phyloP scores from a whole-genome alignment of 1,284 basidiomycete species.

The Fomitopsis schrenkii region DNA sequence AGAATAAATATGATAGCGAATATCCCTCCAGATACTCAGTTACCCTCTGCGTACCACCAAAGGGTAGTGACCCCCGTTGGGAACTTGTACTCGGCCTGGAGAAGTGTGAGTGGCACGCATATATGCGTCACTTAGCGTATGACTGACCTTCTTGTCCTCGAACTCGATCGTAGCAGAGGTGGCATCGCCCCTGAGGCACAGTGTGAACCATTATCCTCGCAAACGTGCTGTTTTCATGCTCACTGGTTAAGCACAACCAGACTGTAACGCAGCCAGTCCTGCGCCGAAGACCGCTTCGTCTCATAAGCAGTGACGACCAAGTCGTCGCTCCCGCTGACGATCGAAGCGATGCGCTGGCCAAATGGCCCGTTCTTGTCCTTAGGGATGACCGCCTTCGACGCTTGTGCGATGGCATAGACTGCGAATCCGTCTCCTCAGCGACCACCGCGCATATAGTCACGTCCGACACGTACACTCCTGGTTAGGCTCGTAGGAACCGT shows the following conservation, averaged over 20 bases:
- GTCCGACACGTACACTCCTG: conserved; percentile 61
- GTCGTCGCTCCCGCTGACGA: conserved; percentile 58
- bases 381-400: conserved; percentile 67
- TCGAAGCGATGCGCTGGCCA: conserved; percentile 61
- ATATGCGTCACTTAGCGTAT: neutral
- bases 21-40: neutral
- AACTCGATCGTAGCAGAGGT: conserved; percentile 67
- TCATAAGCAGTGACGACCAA: conserved; percentile 62
- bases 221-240: neutral
- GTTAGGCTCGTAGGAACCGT: conserved; percentile 58
- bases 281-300: conserved; percentile 47
- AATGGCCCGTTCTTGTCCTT: conserved; percentile 64
- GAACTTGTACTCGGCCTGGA: conserved; percentile 59
- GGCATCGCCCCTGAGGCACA: conserved; percentile 43
- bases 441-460: conserved; percentile 29
- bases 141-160: conserved; percentile 54
- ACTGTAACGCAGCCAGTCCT: conserved; percentile 61
- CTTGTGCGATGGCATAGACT: conserved; percentile 75
- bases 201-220: conserved; percentile 1
- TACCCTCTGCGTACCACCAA: conserved; percentile 38
- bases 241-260: conserved; percentile 62
- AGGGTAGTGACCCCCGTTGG: conserved; percentile 56
- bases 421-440: conserved; percentile 15
- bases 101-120: neutral
- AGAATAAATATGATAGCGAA: too few species aligned